These are phyloP conservation scores for Byssoonygena ceratinophila DNA, from an alignment of 2,329 filamentous ascomycete species.

Conservation along the genomic window DNA sequence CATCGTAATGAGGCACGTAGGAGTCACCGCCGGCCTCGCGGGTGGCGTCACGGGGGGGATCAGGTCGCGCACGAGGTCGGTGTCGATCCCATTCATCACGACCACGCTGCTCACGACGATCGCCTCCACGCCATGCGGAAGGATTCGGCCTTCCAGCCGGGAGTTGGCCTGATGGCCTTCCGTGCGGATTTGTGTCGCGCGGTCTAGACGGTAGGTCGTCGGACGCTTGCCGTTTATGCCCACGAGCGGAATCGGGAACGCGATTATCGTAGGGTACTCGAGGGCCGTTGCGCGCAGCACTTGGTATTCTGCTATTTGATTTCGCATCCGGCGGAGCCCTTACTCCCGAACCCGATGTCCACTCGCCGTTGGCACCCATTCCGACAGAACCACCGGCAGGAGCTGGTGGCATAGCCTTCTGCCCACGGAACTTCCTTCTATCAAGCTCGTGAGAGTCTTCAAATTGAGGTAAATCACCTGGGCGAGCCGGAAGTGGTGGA, in stretches of 20 bases:
- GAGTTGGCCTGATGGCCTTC: constrained; percentile 17
- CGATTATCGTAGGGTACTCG: constrained; percentile 24
- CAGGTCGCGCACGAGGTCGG: background rate
- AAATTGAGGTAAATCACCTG: constrained; percentile 79
- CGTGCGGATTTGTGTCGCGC: constrained; percentile 1
- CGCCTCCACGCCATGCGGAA: constrained; percentile 22
- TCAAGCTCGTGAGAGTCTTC: constrained; percentile 97
- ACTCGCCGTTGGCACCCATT: constrained; percentile 52
- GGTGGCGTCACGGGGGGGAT: no score
- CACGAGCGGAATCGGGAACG: constrained; percentile 16
- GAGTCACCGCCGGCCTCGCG: constrained; percentile 22
- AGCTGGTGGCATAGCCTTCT: constrained; percentile 76
- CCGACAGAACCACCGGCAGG: constrained; percentile 87
- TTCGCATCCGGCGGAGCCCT: constrained; percentile 25
- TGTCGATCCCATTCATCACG: constrained; percentile 16
- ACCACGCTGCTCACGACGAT: constrained; percentile 22
- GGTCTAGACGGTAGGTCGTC: constrained; percentile 16
- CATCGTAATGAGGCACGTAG: constrained; percentile 30
- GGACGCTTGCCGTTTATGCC: constrained; percentile 18
- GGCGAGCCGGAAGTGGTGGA: constrained; percentile 64
- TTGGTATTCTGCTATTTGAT: constrained; percentile 28
- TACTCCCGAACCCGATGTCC: constrained; percentile 30
- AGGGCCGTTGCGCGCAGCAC: constrained; percentile 24
- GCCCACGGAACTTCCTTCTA: constrained; percentile 78
- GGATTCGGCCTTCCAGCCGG: constrained; percentile 20